These are phyloP conservation scores for Geoglossum cookeanum DNA, from an alignment of 2,329 filamentous ascomycete genomes.

Conservation along the genomic window DNA sequence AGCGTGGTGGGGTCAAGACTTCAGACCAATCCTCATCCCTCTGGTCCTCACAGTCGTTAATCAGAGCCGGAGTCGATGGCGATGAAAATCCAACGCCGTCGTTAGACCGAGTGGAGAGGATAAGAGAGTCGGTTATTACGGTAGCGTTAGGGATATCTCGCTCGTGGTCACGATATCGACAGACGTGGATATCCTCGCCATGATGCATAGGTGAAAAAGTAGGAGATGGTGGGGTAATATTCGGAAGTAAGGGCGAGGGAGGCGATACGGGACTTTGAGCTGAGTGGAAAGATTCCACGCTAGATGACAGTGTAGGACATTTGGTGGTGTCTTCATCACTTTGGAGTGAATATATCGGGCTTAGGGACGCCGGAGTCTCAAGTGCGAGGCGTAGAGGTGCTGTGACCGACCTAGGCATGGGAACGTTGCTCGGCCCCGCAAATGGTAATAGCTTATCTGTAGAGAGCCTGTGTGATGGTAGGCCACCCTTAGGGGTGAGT, in stretches of 20 bases:
- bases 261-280: constrained; percentile 10
- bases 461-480: neutral
- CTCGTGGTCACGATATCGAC: constrained; percentile 10
- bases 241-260: constrained; percentile 9
- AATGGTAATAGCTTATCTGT: neutral
- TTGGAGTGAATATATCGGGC: constrained; percentile 12
- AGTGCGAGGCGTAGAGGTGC: constrained; percentile 25
- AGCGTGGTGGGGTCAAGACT: neutral
- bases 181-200: constrained; percentile 26
- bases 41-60: neutral
- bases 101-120: constrained; percentile 19
- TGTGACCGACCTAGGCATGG: constrained; percentile 14
- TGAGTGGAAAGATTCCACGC: constrained; percentile 33
- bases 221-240: constrained; percentile 3
- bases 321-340: constrained; percentile 11
- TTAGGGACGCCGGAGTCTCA: constrained; percentile 24
- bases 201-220: constrained; percentile 6
- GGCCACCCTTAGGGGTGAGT: neutral
- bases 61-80: constrained; percentile 12
- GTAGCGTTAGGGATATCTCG: neutral
- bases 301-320: constrained; percentile 24
- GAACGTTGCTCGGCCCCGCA: neutral
- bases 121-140: neutral
- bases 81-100: constrained; percentile 9
- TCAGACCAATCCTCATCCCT: neutral